A percentile compares a stretch with the other conserved stretches of the same genome.
These are phyloP conservation scores for Hortiboletus campestris DNA, from an alignment of 768 basidiomycete genomes.

Conservation along the genomic window DNA sequence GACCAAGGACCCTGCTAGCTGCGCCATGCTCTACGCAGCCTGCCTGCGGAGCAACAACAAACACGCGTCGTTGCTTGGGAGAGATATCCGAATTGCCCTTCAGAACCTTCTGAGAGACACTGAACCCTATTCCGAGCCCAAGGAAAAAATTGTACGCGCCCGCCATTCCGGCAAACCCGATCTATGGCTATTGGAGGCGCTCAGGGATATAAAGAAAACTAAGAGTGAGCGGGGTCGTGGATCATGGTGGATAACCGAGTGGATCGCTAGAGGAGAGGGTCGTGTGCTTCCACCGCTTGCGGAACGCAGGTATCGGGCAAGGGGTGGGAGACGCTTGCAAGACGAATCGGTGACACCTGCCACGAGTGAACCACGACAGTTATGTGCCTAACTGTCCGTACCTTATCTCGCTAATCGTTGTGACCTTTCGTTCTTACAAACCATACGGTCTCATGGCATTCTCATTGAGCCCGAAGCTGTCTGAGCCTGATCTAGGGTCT, in stretches of 20 bases:
- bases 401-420: neutral
- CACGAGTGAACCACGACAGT: neutral
- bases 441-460: neutral
- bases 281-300: constrained; percentile 17
- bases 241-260: constrained; percentile 28
- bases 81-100: constrained; percentile 43
- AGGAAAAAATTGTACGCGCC: constrained; percentile 19
- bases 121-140: constrained; percentile 17
- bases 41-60: constrained; percentile 47
- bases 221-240: constrained; percentile 30
- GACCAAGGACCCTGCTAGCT: constrained; percentile 53
- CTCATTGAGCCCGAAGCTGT: neutral
- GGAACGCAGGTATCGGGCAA: constrained; percentile 16
- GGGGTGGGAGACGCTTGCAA: constrained; percentile 1
- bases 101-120: constrained; percentile 29
- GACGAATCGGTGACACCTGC: neutral
- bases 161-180: constrained; percentile 33
- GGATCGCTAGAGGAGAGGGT: constrained; percentile 24
- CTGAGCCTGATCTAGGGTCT: neutral
- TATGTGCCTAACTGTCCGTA: constrained; percentile 5
- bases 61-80: constrained; percentile 41
- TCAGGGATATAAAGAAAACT: constrained; percentile 35
- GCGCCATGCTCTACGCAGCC: constrained; percentile 54
- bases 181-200: constrained; percentile 37
- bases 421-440: neutral